Evolutionary conservation across 495 filamentous ascomycete species (phyloP), one percentile per base, ranked within the genome.

Genomic region (Penicillium roqueforti): DNA sequence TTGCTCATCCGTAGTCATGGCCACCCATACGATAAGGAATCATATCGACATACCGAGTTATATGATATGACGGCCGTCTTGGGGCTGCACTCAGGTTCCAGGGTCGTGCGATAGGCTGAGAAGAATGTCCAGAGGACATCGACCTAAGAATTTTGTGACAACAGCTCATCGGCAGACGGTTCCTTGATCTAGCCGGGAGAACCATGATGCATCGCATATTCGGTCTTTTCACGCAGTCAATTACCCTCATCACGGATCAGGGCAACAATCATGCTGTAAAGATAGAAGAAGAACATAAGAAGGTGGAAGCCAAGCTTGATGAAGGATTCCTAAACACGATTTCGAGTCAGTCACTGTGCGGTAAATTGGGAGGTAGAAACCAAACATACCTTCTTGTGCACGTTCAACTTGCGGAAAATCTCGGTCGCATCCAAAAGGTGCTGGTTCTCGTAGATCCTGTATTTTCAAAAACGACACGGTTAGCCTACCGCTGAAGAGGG

Each of bases 211-310:
- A 72, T 73, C 53, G 65, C 73, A 66, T 75, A 53, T 54, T 76
- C 65, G 51, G 71, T 69, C 59, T 72, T 66, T 41, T 57, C 59
- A 52, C 68, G 66, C 59, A 79, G 61, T 84, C 74, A 96, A 73
- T 92, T 79, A 41, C 89, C 83, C 74, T 98, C 93, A 69, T 99
- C 95, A 62, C 87, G 85, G 80, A 99, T 99, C 49, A 97, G 78
- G 54, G 92, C 92, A 48, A 97, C 93, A 54, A 99, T 99, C 95
- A 99, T 99, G 72, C 74, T 92, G 84, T 97, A 99, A 23, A 99
- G 85, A 76, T 99, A 99, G 84, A 97, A 99, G 82, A 99, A 99
- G 83, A 99, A 99, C 88, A 99, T 95, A 76, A 97, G 69, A 36
- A 99, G 84, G 72, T 97, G 93, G 83, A 99, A 97, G 54, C 92